phyloP scores from a whole-genome alignment of 805 yeast species.

The Saccharomycopsis selenospora region DNA sequence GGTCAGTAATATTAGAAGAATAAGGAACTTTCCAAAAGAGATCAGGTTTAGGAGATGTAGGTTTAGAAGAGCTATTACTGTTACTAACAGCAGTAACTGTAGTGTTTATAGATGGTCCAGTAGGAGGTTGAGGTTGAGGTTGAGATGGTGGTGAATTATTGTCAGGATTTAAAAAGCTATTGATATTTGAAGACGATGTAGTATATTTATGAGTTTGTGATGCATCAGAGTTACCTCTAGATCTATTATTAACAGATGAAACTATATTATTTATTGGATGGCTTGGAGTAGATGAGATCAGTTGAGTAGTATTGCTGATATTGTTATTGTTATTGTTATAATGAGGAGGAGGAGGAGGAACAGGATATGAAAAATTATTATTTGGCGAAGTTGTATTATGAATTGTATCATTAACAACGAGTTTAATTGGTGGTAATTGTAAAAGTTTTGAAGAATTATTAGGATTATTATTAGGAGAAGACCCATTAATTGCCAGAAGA shows the following conservation, averaged over 20 bases:
- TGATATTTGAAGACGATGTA: constrained; percentile 1
- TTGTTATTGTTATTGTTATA: not conserved
- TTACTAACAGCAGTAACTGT: constrained; percentile 8
- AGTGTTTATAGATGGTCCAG: constrained; percentile 19
- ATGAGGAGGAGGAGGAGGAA: constrained; percentile 2
- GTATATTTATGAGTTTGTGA: not conserved
- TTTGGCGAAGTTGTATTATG: too few species aligned
- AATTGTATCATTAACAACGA: not conserved
- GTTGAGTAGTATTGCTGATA: constrained; percentile 10
- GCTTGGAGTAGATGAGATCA: not conserved
- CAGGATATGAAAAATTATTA: not conserved
- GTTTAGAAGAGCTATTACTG: constrained; percentile 5
- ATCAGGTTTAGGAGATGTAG: constrained; percentile 15
- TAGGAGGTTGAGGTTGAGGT: constrained; percentile 16
- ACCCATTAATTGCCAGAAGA: not conserved
- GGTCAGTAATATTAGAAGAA: constrained; percentile 39
- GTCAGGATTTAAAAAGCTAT: not conserved
- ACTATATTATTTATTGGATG: not conserved
- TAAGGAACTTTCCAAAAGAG: constrained; percentile 60
- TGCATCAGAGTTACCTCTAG: not conserved
- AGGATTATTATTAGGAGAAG: not conserved
- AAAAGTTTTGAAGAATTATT: not conserved
- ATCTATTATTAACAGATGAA: not conserved
- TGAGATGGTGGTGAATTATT: too few species aligned
- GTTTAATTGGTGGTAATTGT: not conserved